A percentile compares a stretch with the other conserved stretches of the same genome.
phyloP scores from a whole-genome alignment of 2,329 filamentous ascomycete genomes.

The Talaromyces sp. region DNA sequence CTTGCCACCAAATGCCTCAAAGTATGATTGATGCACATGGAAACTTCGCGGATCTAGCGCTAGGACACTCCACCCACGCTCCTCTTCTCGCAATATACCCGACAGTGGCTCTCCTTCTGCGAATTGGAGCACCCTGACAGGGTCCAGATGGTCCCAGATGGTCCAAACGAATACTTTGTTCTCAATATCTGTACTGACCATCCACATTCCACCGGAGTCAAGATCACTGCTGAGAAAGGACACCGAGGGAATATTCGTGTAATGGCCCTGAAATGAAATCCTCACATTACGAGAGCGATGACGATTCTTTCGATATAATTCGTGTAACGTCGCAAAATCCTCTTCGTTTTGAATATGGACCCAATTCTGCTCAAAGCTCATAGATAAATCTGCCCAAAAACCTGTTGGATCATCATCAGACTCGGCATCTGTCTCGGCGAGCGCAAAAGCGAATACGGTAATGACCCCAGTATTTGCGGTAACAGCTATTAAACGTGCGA shows the following conservation, averaged over 20 bases:
- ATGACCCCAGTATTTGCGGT: conserved; percentile 68
- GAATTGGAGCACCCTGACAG: conserved; percentile 29
- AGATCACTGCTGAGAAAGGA: conserved; percentile 58
- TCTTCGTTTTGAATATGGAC: conserved; percentile 26
- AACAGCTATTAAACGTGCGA: conserved; percentile 81
- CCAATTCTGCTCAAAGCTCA: conserved; percentile 33
- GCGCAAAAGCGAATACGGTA: conserved; percentile 58
- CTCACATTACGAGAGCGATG: conserved; percentile 43
- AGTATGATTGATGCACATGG: conserved; percentile 31
- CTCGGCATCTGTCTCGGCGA: conserved; percentile 39
- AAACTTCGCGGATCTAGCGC: conserved; percentile 46
- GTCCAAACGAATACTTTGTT: conserved; percentile 52
- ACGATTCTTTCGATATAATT: conserved; percentile 25
- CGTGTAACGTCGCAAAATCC: conserved; percentile 29
- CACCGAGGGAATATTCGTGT: conserved; percentile 56
- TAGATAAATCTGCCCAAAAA: conserved; percentile 19
- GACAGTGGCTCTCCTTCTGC: conserved; percentile 28
- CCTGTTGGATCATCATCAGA: conserved; percentile 19
- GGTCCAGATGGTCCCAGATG: conserved; percentile 39
- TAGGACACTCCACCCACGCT: conserved; percentile 47
- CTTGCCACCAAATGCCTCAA: conserved; percentile 42
- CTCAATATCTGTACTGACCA: conserved; percentile 56
- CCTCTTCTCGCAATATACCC: conserved; percentile 27
- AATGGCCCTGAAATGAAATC: conserved; percentile 42
- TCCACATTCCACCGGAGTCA: conserved; percentile 54